Evolutionary conservation across 495 filamentous ascomycete genomes (phyloP).

Genomic region (Daldinia decipiens): DNA sequence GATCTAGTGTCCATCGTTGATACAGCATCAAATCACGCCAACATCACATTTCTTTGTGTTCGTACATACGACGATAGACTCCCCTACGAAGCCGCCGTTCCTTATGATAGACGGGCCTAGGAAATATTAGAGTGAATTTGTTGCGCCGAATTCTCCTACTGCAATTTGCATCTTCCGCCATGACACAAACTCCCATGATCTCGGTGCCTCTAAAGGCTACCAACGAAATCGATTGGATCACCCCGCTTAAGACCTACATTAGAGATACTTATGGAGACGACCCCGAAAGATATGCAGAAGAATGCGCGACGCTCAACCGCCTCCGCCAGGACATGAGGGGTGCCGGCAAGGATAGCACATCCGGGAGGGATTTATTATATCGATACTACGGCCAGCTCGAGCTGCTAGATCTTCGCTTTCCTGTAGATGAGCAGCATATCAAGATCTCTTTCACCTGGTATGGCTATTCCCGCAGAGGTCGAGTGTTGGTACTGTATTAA

Average conservation of each 20-base stretch:
- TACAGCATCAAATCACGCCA: constrained; percentile 14
- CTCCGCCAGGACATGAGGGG: constrained; percentile 98
- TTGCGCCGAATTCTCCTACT: constrained; percentile 10
- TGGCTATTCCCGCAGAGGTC: constrained; percentile 26
- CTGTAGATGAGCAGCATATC: constrained; percentile 97
- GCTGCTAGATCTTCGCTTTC: constrained; percentile 91
- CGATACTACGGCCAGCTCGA: constrained; percentile 98
- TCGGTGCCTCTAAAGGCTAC: constrained; percentile 95
- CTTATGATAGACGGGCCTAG: constrained; percentile 22
- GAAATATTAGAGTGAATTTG: not conserved
- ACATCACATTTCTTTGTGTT: constrained; percentile 23
- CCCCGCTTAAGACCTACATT: constrained; percentile 93
- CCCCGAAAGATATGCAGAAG: constrained; percentile 91
- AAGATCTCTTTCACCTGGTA: constrained; percentile 99
- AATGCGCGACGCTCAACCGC: constrained; percentile 96
- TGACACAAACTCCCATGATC: constrained; percentile 90
- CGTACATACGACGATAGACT: constrained; percentile 6
- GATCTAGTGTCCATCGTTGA: constrained; percentile 15
- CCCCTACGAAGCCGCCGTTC: constrained; percentile 3
- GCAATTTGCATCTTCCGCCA: constrained; percentile 53
- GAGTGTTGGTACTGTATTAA: not conserved
- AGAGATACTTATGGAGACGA: constrained; percentile 94
- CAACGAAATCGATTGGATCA: constrained; percentile 98
- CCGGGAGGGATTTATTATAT: constrained; percentile 92
- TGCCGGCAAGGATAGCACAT: constrained; percentile 94